Evolutionary conservation across 1,139 yeast species (phyloP).

Genomic region (Hemisphaericaspora subhashii): DNA sequence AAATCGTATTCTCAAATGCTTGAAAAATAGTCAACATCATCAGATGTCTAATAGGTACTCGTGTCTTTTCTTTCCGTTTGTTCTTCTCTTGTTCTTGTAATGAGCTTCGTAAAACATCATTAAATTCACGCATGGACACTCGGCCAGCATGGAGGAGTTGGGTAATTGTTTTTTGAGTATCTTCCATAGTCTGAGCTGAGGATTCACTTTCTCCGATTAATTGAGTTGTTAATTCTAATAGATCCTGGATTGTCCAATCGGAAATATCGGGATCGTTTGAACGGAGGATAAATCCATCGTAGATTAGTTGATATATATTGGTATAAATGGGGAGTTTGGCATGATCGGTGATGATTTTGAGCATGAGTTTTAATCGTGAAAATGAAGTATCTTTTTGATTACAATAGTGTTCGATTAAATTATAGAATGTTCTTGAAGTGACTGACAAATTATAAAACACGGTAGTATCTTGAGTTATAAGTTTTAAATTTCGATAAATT

Average conservation of each 20-base stretch:
- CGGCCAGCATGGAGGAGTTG: neutral
- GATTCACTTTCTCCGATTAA: constrained; percentile 1
- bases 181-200: neutral
- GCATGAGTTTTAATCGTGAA: neutral
- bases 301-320: neutral
- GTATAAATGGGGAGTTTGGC: constrained; percentile 3
- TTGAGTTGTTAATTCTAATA: neutral
- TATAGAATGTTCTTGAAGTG: neutral
- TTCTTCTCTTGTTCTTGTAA: neutral
- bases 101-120: neutral
- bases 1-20: neutral
- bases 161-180: constrained; percentile 1
- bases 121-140: neutral
- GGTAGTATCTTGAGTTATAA: constrained; percentile 1
- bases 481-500: constrained; percentile 1
- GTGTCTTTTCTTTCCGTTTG: too few relatives aligned
- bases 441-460: neutral
- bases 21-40: neutral
- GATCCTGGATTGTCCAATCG: constrained; percentile 5
- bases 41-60: neutral
- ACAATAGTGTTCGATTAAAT: constrained; percentile 3
- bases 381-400: constrained; percentile 1
- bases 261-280: neutral
- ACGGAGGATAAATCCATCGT: constrained; percentile 2
- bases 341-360: constrained; percentile 1